Base-by-base conservation (phyloP, 306 rosid genomes). In the Rosa persica region DNA sequence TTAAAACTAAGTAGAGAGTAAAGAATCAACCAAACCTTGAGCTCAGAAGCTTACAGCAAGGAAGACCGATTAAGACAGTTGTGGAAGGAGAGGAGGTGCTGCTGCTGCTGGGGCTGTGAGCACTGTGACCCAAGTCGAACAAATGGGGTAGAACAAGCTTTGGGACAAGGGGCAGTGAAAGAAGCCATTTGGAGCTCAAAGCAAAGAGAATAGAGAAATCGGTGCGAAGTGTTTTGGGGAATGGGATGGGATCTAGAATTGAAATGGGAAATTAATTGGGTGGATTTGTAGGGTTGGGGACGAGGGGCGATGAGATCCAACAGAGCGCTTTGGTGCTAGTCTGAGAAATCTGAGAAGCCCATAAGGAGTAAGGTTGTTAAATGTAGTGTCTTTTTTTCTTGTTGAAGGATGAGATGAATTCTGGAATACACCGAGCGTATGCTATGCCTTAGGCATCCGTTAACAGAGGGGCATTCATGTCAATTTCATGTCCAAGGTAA, bases 301-400 rank as follows among this genome's bases (percentile, higher is more conserved):
- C 46, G 22, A 74, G n/a, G 73, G 89, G 86, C 87, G 89, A 83
- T 86, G 85, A 70, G 87, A 86, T 80, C 86, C 65, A 86, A 80
- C 82, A 52, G 67, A 66, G 47, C 5, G 69, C 43, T 34, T 64
- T 34, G 69, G 42, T 16, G 38, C 6, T 16, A 71, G 79, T 44
- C 61, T 42, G 64, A 62, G 80, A 79, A 83, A 73, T 48, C 73
- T 49, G 49, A 74, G 77, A 27, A 8, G n/a, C 34, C 42, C 46
- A 43, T 46, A 69, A 7, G 44, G 20, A 12, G 40, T 19, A 12
- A 16, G 34, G 76, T 34, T 34, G 75, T 54, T 55, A 5, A 58
- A 11, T 19, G 61, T 43, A 43, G 62, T 8, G 65, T 66, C 30
- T 36, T 72, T 44, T 20, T 5, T n/a, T 58, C 38, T 42, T 25